A percentile compares a stretch with the other conserved stretches of the same genome.
Conservation (phyloP, 768 basidiomycete genomes). For the Lactifluus rugatus region DNA sequence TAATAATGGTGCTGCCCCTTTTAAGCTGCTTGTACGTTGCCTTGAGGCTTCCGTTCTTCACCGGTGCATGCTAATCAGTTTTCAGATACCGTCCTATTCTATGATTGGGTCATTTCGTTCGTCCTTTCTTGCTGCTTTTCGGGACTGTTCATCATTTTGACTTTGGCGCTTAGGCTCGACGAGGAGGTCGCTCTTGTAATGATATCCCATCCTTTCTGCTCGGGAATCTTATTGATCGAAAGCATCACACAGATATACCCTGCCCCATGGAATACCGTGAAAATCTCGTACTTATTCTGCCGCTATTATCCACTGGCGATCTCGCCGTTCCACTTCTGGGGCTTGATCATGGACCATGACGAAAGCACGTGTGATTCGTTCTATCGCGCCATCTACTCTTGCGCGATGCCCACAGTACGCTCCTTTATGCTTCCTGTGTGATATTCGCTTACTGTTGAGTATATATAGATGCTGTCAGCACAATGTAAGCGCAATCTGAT, state of each 20-base stretch:
- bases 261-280: slow-evolving; percentile 7
- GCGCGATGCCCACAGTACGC: slow-evolving; percentile 9
- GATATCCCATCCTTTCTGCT: too few species aligned
- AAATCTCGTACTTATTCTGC: slow-evolving; percentile 15
- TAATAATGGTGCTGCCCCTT: too few species aligned
- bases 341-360: not conserved
- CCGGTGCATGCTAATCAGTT: not conserved
- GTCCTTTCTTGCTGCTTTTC: not conserved
- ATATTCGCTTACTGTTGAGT: not conserved
- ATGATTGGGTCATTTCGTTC: slow-evolving; percentile 19
- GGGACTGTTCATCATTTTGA: not conserved
- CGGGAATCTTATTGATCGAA: not conserved
- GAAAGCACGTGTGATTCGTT: not conserved
- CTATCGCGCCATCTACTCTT: slow-evolving; percentile 9
- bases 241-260: slow-evolving; percentile 11
- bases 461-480: slow-evolving; percentile 6
- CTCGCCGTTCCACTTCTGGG: slow-evolving; percentile 15
- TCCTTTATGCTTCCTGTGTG: not conserved
- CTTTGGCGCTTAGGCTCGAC: slow-evolving; percentile 4
- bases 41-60: not conserved
- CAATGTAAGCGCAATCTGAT: slow-evolving; percentile 2
- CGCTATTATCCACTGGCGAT: slow-evolving; percentile 13
- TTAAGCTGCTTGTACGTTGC: slow-evolving; percentile 8
- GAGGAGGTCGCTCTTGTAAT: slow-evolving; percentile 8
- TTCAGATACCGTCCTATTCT: slow-evolving; percentile 14